phyloP scores from a whole-genome alignment of 495 filamentous ascomycete species.

The Echria macrotheca region DNA sequence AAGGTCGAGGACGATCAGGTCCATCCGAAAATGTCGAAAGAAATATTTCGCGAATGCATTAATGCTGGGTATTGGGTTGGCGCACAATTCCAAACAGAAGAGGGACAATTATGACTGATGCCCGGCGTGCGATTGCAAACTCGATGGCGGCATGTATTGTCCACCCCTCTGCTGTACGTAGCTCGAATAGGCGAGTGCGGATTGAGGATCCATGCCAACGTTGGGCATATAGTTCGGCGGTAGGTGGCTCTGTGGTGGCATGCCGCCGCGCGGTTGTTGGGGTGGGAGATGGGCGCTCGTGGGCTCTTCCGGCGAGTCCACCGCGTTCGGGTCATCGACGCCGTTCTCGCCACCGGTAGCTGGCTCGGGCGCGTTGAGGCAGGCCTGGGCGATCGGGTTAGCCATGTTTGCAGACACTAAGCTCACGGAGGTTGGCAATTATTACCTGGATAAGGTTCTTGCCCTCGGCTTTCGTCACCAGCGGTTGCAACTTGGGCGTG shows the following conservation, averaged over 20 bases:
- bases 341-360: conserved; percentile 81
- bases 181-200: conserved; percentile 56
- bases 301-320: conserved; percentile 61
- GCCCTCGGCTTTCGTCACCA: conserved; percentile 98
- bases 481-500: conserved; percentile 95
- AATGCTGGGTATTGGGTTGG: conserved; percentile 46
- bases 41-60: conserved; percentile 45
- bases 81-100: conserved; percentile 26
- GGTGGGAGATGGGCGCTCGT: conserved; percentile 53
- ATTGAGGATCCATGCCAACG: conserved; percentile 51
- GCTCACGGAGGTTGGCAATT: too few relatives aligned
- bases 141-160: conserved; percentile 50
- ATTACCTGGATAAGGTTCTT: conserved; percentile 99
- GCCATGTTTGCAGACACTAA: too few relatives aligned
- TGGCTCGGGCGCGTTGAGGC: conserved; percentile 95
- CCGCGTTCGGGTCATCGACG: conserved; percentile 63
- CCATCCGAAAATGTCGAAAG: conserved; percentile 26
- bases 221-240: conserved; percentile 41
- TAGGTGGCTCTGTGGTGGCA: conserved; percentile 49
- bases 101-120: conserved; percentile 42
- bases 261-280: conserved; percentile 45
- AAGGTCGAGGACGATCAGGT: conserved; percentile 18
- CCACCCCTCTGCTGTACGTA: conserved; percentile 49
- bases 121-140: conserved; percentile 51
- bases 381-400: conserved; percentile 52